phyloP scores from a whole-genome alignment of 2,329 filamentous ascomycete genomes.

The Mariannaea sp. region DNA sequence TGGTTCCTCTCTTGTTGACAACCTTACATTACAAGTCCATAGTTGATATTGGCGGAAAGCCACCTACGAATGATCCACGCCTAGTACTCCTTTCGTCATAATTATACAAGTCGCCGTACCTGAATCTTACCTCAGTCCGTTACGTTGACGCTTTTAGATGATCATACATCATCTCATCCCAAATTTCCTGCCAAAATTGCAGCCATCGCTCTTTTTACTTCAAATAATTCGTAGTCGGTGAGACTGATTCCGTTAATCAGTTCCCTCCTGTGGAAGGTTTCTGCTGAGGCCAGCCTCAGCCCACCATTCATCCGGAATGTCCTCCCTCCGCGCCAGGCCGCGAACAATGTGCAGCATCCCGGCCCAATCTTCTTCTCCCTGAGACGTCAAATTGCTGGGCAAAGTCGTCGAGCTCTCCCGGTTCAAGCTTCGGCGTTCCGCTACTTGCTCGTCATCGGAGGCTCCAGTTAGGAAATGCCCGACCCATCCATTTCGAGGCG shows the following conservation, averaged over 20 bases:
- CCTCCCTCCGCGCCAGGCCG: constrained; percentile 69
- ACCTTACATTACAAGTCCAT: constrained; percentile 10
- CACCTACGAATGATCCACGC: background rate
- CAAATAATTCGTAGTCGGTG: constrained; percentile 8
- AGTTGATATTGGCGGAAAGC: background rate
- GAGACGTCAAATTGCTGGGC: constrained; percentile 25
- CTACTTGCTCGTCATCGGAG: constrained; percentile 36
- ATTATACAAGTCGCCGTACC: constrained; percentile 4
- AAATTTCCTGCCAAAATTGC: background rate
- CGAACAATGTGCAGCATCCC: constrained; percentile 76
- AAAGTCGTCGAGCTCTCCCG: constrained; percentile 31
- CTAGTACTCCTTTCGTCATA: constrained; percentile 6
- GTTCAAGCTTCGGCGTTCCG: constrained; percentile 25
- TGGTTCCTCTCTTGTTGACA: constrained; percentile 4
- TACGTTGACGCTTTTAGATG: constrained; percentile 4
- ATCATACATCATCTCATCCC: background rate
- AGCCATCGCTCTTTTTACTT: background rate
- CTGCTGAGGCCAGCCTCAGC: constrained; percentile 69
- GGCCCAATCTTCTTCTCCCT: constrained; percentile 50
- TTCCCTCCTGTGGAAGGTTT: constrained; percentile 48
- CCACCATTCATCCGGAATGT: constrained; percentile 87
- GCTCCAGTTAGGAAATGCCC: constrained; percentile 34
- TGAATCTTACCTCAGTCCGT: background rate
- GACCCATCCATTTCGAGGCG: constrained; percentile 32
- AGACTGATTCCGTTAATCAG: constrained; percentile 26